phyloP scores from a whole-genome alignment of 768 basidiomycete genomes.

The Phylloporus arenicola region DNA sequence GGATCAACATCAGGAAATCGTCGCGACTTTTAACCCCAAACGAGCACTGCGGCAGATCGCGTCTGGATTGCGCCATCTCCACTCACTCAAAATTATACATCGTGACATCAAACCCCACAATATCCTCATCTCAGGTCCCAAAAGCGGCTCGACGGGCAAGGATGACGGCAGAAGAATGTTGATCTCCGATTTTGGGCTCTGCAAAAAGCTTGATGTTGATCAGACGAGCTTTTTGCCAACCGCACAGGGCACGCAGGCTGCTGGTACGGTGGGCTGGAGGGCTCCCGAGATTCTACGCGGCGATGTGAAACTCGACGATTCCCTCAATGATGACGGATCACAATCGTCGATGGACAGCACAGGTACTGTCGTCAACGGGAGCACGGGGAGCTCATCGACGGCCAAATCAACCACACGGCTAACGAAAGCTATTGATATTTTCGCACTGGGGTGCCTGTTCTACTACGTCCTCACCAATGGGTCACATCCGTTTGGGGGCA shows the following conservation, averaged over 20 bases:
- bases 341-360: conserved; percentile 64
- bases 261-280: conserved; percentile 95
- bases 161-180: conserved; percentile 67
- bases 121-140: conserved; percentile 77
- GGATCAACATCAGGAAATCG: conserved; percentile 71
- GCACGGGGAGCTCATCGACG: conserved; percentile 10
- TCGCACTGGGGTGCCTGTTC: conserved; percentile 92
- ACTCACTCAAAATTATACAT: conserved; percentile 93
- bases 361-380: conserved; percentile 38
- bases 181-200: conserved; percentile 96
- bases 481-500: conserved; percentile 89
- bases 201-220: conserved; percentile 91
- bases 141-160: conserved; percentile 41
- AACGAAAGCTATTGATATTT: conserved; percentile 95
- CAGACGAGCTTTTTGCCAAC: conserved; percentile 97
- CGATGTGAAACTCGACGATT: conserved; percentile 87
- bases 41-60: conserved; percentile 84
- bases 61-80: conserved; percentile 82
- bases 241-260: conserved; percentile 79
- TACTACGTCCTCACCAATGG: conserved; percentile 90
- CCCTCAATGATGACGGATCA: conserved; percentile 56
- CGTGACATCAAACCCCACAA: conserved; percentile 99
- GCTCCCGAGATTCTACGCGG: conserved; percentile 95
- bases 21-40: conserved; percentile 77
- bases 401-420: conserved; percentile 51